phyloP scores from a whole-genome alignment of 2,329 filamentous ascomycete genomes.

The Pseudopithomyces chartarum region DNA sequence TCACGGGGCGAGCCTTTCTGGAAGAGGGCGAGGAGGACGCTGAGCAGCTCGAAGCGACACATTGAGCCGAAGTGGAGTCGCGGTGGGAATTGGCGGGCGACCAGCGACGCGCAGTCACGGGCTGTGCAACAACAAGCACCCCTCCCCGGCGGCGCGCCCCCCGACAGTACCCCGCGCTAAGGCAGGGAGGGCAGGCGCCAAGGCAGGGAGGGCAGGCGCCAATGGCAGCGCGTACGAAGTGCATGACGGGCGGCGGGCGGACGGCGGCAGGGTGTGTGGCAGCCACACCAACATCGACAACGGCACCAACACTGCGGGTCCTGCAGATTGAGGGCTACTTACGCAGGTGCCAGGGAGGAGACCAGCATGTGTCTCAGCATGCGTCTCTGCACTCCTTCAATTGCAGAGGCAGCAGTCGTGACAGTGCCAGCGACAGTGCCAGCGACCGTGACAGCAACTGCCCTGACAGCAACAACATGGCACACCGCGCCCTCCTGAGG shows the following conservation, averaged over 20 bases:
- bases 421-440: background rate
- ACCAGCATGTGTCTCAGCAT: background rate
- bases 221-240: background rate
- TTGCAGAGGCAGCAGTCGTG: background rate
- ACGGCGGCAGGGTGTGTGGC: too few species aligned
- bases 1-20: slow-evolving; percentile 27
- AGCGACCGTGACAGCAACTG: too few species aligned
- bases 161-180: slow-evolving; percentile 8
- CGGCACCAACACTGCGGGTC: background rate
- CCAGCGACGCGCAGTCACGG: slow-evolving; percentile 8
- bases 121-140: too few species aligned
- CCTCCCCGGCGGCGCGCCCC: slow-evolving; percentile 5
- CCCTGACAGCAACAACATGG: slow-evolving; percentile 4
- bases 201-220: slow-evolving; percentile 1
- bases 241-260: background rate
- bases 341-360: background rate
- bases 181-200: slow-evolving; percentile 3
- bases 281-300: background rate
- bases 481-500: slow-evolving; percentile 10
- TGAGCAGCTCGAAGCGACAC: slow-evolving; percentile 46
- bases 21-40: slow-evolving; percentile 34
- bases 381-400: background rate
- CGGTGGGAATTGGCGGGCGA: background rate
- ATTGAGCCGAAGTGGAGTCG: slow-evolving; percentile 18
- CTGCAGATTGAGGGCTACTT: slow-evolving; percentile 1